Base-by-base conservation (phyloP, 1,139 yeast genomes). In the Kodamaea arcana region DNA sequence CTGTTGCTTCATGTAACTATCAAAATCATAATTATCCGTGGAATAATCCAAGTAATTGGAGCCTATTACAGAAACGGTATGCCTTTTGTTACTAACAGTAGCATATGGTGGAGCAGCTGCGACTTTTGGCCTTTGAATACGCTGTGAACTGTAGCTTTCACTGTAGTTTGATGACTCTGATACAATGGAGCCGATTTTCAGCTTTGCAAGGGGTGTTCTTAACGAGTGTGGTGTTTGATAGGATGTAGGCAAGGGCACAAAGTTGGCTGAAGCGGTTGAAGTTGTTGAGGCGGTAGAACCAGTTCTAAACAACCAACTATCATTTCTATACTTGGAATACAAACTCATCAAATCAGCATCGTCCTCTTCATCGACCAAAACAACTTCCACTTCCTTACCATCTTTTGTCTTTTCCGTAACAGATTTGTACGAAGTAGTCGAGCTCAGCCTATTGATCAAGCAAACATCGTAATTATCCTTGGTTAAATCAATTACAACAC, bases 371-470 rank as follows among this genome's bases (percentile, higher is more conserved):
- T 65, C 72, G 3, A 66, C 69, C 47, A 27, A 62, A 4, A 72
- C 75, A 2, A 69, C 74, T 44, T 72, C 78, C 1, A 68, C 66
- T 12, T 62, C 57, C 34, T 60, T 63, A 3, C 78, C 78, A 30
- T 64, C 62, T 16, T 52, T 60, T 14, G 62, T 46, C 35, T 53
- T 60, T 36, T 69, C 75, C 1, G 68, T 61, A 2, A 66, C 62
- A 2, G 75, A 68, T 39, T 46, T 60, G 40, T 65, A 71, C 0
- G 70, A 61, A 11, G 48, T 56, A 0, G 59, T 52, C 1, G 72
- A 60, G 36, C 64, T 54, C 18, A 56, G 52, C 37, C 74, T 52
- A 35, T 60, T 59, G 4, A 67, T 50, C 45, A 59, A 53, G 40
- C 65, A 65, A 13, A 67, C 50, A 33, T 66, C 66, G 41, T 60